phyloP scores from a whole-genome alignment of 768 basidiomycete species.

The Daedalea quercina region DNA sequence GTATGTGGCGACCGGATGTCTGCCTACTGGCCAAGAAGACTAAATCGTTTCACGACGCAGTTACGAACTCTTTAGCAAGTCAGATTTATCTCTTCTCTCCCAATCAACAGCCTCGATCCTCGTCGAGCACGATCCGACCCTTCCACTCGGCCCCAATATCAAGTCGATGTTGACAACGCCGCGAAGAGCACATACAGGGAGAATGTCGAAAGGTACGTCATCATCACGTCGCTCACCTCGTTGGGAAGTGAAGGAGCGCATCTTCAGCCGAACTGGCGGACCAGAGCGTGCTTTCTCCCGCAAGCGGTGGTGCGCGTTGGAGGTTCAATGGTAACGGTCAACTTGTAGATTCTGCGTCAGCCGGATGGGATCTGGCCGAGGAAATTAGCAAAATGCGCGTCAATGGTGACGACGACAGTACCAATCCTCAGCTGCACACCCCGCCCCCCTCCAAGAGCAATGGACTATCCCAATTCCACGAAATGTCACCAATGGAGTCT shows the following conservation, averaged over 20 bases:
- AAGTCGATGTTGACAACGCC: conserved; percentile 20
- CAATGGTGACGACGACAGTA: conserved; percentile 45
- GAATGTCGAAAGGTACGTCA: conserved; percentile 18
- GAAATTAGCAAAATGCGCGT: conserved; percentile 71
- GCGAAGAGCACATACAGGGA: conserved; percentile 17
- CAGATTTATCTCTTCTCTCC: conserved; percentile 30
- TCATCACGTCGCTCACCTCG: not conserved
- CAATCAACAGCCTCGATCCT: conserved; percentile 24
- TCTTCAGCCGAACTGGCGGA: conserved; percentile 29
- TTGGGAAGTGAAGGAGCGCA: conserved; percentile 7
- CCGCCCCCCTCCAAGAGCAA: conserved; percentile 60
- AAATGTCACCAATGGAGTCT: conserved; percentile 68
- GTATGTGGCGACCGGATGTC: not conserved
- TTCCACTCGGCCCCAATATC: conserved; percentile 24
- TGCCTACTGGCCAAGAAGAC: conserved; percentile 3
- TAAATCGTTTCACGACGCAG: conserved; percentile 55
- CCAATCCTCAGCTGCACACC: conserved; percentile 48
- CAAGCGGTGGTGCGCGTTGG: conserved; percentile 47
- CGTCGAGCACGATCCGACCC: conserved; percentile 25
- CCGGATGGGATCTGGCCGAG: conserved; percentile 68
- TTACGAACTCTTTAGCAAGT: conserved; percentile 45
- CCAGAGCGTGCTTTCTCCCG: conserved; percentile 29
- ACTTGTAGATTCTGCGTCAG: conserved; percentile 49
- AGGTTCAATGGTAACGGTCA: conserved; percentile 58
- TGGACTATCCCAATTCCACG: conserved; percentile 50